phyloP scores from a whole-genome alignment of 2,329 filamentous ascomycete species.

The Penicillium sp. region DNA sequence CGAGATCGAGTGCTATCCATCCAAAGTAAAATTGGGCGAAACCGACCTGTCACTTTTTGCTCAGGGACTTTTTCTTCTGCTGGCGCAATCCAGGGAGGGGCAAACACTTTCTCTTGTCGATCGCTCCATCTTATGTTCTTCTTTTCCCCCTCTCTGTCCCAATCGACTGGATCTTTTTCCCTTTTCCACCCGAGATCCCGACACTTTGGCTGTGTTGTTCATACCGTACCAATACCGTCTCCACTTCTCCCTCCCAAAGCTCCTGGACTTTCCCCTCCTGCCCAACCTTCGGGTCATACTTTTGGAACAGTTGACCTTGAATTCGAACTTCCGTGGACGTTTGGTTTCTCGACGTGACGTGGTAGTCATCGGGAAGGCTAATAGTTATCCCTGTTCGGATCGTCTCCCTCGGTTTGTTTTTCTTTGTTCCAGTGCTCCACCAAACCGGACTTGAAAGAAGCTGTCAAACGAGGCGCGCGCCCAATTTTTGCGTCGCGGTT shows the following conservation, averaged over 20 bases:
- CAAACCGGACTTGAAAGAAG: conserved; percentile 6
- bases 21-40: background rate
- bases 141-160: conserved; percentile 6
- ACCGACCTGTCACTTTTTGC: conserved; percentile 1
- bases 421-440: conserved; percentile 20
- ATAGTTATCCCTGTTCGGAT: conserved; percentile 15
- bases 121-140: conserved; percentile 6
- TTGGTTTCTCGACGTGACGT: too few species aligned
- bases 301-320: too few species aligned
- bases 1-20: background rate
- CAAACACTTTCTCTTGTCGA: conserved; percentile 15
- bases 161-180: conserved; percentile 7
- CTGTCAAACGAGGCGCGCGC: conserved; percentile 3
- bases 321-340: too few species aligned
- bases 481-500: conserved; percentile 14
- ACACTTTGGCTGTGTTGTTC: conserved; percentile 1
- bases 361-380: too few species aligned
- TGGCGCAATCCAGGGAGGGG: conserved; percentile 17
- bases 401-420: conserved; percentile 15
- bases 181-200: conserved; percentile 1
- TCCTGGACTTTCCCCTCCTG: conserved; percentile 4
- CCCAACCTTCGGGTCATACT: too few species aligned
- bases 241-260: too few species aligned
- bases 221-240: background rate
- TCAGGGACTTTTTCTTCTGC: background rate